These are phyloP conservation scores for Penicillium sp. DNA, from an alignment of 2,329 filamentous ascomycete species.

Conservation along the genomic window DNA sequence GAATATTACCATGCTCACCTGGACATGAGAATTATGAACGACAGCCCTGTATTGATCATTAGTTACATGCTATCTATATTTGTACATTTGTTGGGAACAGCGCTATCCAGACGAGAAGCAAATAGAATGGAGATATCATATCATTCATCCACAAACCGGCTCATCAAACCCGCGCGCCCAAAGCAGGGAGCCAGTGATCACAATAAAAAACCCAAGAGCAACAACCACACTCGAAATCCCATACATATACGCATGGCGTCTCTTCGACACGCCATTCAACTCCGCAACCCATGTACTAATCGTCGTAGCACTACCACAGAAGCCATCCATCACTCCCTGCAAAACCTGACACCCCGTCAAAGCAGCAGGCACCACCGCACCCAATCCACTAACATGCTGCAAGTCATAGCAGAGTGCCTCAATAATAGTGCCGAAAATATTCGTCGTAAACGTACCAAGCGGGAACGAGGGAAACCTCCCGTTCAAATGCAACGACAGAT, in stretches of 20 bases:
- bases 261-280: conserved; percentile 56
- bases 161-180: conserved; percentile 53
- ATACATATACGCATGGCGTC: conserved; percentile 66
- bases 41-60: too few species aligned
- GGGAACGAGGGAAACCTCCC: conserved; percentile 70
- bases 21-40: too few species aligned
- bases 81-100: too few species aligned
- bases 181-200: conserved; percentile 61
- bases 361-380: conserved; percentile 42
- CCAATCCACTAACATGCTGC: conserved; percentile 63
- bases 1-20: too few species aligned
- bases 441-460: conserved; percentile 82
- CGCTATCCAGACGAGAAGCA: too few species aligned
- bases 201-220: conserved; percentile 54
- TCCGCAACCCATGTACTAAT: conserved; percentile 71
- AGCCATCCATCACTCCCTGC: conserved; percentile 69
- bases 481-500: conserved; percentile 73
- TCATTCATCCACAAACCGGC: conserved; percentile 38
- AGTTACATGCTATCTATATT: too few species aligned
- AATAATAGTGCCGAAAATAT: conserved; percentile 75
- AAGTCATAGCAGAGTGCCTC: conserved; percentile 79
- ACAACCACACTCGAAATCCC: conserved; percentile 52
- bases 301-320: conserved; percentile 69
- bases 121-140: too few species aligned
- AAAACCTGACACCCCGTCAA: conserved; percentile 68